A percentile compares a stretch with the other conserved stretches of the same genome.
These are phyloP conservation scores for Phaeosphaeria sp. DNA, from an alignment of 2,329 filamentous ascomycete species.

Conservation along the genomic window DNA sequence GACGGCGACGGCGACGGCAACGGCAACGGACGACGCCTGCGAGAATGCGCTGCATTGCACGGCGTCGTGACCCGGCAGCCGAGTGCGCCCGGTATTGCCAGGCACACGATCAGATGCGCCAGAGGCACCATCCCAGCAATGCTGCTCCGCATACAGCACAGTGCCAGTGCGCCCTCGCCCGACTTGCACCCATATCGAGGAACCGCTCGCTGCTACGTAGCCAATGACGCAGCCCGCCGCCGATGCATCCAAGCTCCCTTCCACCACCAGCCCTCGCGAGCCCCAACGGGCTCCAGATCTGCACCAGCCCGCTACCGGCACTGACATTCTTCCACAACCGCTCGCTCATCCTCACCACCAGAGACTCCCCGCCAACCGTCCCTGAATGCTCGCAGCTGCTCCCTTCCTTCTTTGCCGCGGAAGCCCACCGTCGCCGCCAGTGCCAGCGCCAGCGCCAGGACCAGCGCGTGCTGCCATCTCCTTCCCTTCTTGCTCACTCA, in stretches of 20 bases:
- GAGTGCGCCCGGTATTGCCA: not conserved
- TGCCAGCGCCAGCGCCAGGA: conserved; percentile 2
- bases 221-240: conserved; percentile 21
- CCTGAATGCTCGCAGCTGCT: conserved; percentile 11
- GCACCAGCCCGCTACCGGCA: conserved; percentile 3
- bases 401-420: not conserved
- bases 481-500: not conserved
- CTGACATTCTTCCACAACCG: conserved; percentile 3
- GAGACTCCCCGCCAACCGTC: conserved; percentile 1
- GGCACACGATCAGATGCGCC: conserved; percentile 1
- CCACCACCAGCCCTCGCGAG: not conserved
- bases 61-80: not conserved
- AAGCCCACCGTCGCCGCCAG: conserved; percentile 4
- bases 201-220: not conserved
- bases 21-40: not conserved
- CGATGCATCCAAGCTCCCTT: conserved; percentile 4
- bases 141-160: conserved; percentile 6
- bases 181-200: conserved; percentile 9
- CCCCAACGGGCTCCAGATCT: conserved; percentile 3
- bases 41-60: not conserved
- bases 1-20: not conserved
- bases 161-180: conserved; percentile 13
- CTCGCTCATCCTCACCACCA: conserved; percentile 4
- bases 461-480: not conserved
- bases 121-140: not conserved